Base-by-base conservation (phyloP, 306 rosid genomes). In the Quercus glauca region DNA sequence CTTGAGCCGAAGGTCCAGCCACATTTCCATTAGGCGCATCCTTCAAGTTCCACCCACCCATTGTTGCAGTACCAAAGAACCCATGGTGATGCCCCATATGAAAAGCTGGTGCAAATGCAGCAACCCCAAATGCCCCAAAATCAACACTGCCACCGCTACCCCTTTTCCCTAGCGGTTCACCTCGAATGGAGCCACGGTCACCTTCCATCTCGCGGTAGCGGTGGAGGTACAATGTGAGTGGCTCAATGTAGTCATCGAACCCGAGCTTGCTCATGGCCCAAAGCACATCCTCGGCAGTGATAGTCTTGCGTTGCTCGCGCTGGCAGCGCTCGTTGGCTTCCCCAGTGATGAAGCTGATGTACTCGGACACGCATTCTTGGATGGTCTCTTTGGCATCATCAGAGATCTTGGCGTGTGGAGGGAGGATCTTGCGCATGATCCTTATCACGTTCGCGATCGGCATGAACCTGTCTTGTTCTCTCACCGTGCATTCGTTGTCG, bases 191-290 rank as follows among this genome's bases (percentile, higher is more conserved):
- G 69, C 89, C 88, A 0, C 92, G 87, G 6, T 90, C 97, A 3
- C 97, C 93, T 60, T 92, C 97, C 67, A 88, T 74, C 75, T 92
- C 95, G 1, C 97, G 93, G 82, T 87, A 90, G 15, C 97, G 87
- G 78, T 91, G 94, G 71, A 94, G 93, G 81, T 89, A 92, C 69
- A 89, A 76, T 0, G 93, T 86, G 41, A 90, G 81, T 0, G 94
- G 90, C 56, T 94, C 94, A 0, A 91, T 89, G 91, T 92, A 94
- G 76, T 94, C 96, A 28, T 94, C 98, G 58, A 94, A 92, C 0
- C 98, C 98, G 1, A 88, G 89, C 87, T 90, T 88, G 81, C 93
- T 87, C 97, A 94, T 91, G 1, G 97, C 98, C 98, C 98, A 94
- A 2, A 86, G 89, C 8, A 94, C 96, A 58, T 94, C 98, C 55